Evolutionary conservation across 768 basidiomycete genomes (phyloP).

Genomic region (Pulveroboletus ravenelii): DNA sequence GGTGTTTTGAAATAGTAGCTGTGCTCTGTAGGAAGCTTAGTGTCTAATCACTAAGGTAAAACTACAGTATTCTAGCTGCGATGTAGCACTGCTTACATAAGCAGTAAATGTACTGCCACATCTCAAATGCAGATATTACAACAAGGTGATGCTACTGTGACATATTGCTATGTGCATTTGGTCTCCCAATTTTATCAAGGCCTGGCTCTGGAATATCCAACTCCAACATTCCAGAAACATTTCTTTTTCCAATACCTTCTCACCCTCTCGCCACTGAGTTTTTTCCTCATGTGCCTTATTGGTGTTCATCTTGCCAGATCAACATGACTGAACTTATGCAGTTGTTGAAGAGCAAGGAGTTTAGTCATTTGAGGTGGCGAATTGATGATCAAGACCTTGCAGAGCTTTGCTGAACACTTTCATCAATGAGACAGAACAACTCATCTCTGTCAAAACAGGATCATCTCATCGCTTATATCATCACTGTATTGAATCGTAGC

Average conservation of each 20-base stretch:
- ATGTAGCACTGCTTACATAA: too few species aligned
- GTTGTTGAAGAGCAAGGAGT: not conserved
- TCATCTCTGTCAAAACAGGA: slow-evolving; percentile 21
- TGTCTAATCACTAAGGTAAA: too few species aligned
- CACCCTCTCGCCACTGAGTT: slow-evolving; percentile 7
- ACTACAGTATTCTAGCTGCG: too few species aligned
- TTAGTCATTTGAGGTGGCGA: slow-evolving; percentile 6
- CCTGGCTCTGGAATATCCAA: not conserved
- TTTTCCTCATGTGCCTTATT: slow-evolving; percentile 16
- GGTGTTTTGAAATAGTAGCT: too few species aligned
- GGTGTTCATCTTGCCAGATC: slow-evolving; percentile 4
- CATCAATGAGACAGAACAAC: too few species aligned
- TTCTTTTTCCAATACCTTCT: slow-evolving; percentile 7
- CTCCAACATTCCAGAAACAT: slow-evolving; percentile 20
- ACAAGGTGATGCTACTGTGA: slow-evolving; percentile 25
- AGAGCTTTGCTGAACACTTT: slow-evolving; percentile 8
- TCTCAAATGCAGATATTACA: too few species aligned
- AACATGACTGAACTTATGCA: slow-evolving; percentile 8
- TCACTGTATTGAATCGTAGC: slow-evolving; percentile 19
- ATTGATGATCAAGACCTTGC: slow-evolving; percentile 2
- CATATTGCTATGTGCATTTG: slow-evolving; percentile 22
- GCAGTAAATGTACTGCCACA: too few species aligned
- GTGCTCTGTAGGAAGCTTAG: too few species aligned
- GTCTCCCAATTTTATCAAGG: slow-evolving; percentile 28
- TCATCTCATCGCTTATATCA: slow-evolving; percentile 27